Conservation (phyloP, 306 rosid species). For the Hylodesmum podocarpum region DNA sequence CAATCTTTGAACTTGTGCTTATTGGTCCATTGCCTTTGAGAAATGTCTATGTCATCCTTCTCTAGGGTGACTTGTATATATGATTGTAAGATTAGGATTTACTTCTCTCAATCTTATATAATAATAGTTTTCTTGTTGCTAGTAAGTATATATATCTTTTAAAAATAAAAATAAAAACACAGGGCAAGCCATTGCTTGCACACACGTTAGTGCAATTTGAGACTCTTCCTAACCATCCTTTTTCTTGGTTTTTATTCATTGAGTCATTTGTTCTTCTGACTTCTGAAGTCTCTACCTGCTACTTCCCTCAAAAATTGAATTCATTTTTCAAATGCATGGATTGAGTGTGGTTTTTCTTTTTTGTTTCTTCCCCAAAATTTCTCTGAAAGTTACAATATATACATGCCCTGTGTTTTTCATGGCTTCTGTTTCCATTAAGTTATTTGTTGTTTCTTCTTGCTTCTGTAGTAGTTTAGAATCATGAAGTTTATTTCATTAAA, state of each 20-base stretch:
- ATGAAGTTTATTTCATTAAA: not conserved
- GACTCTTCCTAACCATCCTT: not conserved
- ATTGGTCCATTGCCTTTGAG: not conserved
- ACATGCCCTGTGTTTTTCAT: not conserved
- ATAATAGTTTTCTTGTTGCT: not conserved
- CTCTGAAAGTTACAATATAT: not conserved
- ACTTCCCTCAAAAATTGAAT: not conserved
- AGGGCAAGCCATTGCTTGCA: not conserved
- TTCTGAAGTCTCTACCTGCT: not conserved
- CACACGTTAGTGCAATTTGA: not conserved
- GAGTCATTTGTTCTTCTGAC: not conserved
- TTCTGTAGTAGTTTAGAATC: not conserved
- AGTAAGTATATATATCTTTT: not conserved
- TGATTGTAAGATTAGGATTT: not conserved
- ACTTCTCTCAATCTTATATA: too few species aligned
- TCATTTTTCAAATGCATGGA: not conserved
- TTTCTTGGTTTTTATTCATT: not conserved
- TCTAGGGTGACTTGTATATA: not conserved
- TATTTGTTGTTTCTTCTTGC: not conserved
- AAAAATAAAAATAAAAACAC: not conserved
- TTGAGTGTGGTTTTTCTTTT: not conserved
- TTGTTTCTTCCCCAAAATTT: not conserved
- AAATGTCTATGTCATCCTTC: not conserved
- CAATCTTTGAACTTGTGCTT: not conserved
- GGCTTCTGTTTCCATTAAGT: not conserved